Evolutionary conservation across 2,329 filamentous ascomycete genomes (phyloP).

Genomic region (Cyclaneusma minus): DNA sequence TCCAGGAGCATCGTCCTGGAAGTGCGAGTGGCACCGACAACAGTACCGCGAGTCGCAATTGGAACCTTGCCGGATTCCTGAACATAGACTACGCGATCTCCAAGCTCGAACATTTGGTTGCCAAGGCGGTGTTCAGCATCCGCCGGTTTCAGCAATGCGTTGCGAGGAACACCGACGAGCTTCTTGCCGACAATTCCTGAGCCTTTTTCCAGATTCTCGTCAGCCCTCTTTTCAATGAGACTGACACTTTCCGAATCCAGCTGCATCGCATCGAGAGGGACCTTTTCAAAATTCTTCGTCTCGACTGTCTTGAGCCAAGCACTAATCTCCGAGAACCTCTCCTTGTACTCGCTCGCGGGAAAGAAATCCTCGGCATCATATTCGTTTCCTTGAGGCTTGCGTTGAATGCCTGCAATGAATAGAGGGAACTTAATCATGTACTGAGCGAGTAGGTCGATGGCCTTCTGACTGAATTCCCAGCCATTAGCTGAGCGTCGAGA

Average conservation of each 20-base stretch:
- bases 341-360: slow-evolving; percentile 52
- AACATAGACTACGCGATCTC: slow-evolving; percentile 86
- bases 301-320: slow-evolving; percentile 87
- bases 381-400: slow-evolving; percentile 72
- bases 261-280: slow-evolving; percentile 93
- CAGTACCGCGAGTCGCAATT: slow-evolving; percentile 79
- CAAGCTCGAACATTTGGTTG: slow-evolving; percentile 68
- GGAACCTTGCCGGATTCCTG: slow-evolving; percentile 89
- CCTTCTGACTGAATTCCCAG: slow-evolving; percentile 89
- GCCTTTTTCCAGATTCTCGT: slow-evolving; percentile 38
- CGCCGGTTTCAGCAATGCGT: slow-evolving; percentile 77
- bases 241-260: slow-evolving; percentile 83
- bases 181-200: slow-evolving; percentile 46
- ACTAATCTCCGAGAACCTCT: slow-evolving; percentile 83
- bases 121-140: slow-evolving; percentile 90
- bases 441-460: slow-evolving; percentile 62
- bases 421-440: slow-evolving; percentile 94
- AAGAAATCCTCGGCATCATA: slow-evolving; percentile 80
- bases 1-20: slow-evolving; percentile 71
- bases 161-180: slow-evolving; percentile 68
- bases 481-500: slow-evolving; percentile 73
- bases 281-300: slow-evolving; percentile 81
- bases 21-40: slow-evolving; percentile 87
- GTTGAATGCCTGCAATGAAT: slow-evolving; percentile 79
- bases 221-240: slow-evolving; percentile 62